Base-by-base conservation (phyloP, 2,329 filamentous ascomycete species). In the Capronia coronata region DNA sequence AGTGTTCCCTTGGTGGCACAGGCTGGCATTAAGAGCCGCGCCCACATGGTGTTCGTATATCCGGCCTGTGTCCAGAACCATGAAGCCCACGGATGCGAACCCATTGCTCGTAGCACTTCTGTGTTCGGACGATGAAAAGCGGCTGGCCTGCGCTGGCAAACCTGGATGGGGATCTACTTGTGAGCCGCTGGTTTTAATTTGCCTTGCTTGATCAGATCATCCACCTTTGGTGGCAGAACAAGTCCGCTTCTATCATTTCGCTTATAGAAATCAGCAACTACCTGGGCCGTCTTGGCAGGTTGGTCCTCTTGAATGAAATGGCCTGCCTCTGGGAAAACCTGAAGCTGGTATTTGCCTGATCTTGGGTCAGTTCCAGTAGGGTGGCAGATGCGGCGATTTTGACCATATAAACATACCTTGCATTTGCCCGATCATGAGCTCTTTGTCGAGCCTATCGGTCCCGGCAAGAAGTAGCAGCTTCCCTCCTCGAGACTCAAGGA, bases 291-390 rank as follows among this genome's bases (percentile, higher is more conserved):
- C 73, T 91, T 94, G 63, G 89, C 86, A 0, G 93, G 90, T 43
- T 91, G 78, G 66, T 98, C 93, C 67, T 98, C 93, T 58, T 98
- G 93, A 48, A 98, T 82, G 63, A 98, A 98, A 67, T 98, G 93
- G 0, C 93, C 93, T 1, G 93, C 89, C 65, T 95, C 87, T 0
- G 93, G 90, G 61, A 97, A 86, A 5, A 98, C 90, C 60, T 95
- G 87, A 39, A 98, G 73, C 49, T 94, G 89, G 64, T 97, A 98
- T 75, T 97, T 97, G 3, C 90, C 49, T 52, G 16, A 14, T 18
- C 4, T n/a, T 19, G 18, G 14, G 35, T 39, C 21, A 40, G 44
- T 18, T n/a, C 40, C 6, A 18, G 14, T 27, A 10, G 10, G 5
- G 16, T 13, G 3, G 35, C n/a, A 7, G 25, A 13, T 37, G 6